Base-by-base conservation (phyloP, 192 early-diverging fungal species). In the Dissophora ornata region DNA sequence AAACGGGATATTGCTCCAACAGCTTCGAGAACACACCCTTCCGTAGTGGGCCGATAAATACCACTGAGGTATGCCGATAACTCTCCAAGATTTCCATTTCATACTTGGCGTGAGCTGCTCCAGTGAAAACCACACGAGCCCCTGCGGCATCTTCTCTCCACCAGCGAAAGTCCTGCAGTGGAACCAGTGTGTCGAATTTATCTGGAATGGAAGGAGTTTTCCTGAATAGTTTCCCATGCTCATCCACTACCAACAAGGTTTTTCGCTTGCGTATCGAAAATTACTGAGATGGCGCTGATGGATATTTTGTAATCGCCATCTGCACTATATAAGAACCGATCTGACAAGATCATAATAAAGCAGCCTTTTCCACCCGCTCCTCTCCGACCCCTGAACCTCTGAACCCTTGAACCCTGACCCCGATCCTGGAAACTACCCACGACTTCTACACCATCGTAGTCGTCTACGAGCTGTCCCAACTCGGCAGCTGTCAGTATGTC, bases 61-160 rank as follows among this genome's bases (percentile, higher is more conserved):
- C 29, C 40, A 77, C 40, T 19, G 55, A 77, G 5, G 8, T 33
- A 18, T 0, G 33, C 12, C n/a, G 22, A 45, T 55, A 54, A 16
- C 56, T 58, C 12, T 53, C 48, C 42, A 77, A 15, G 73, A 59
- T 24, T 19, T n/a, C 18, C 40, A 26, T 69, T 10, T 69, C 67
- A 54, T 36, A 64, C 13, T 58, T 79, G 16, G 64, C 67, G 25
- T 64, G 60, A 10, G 61, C 50, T 5, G 49, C 59, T 0, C 73
- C 73, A 0, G 73, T 77, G 10, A 77, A 62, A 48, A 79, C 6
- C 59, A 79, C 59, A 34, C 75, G 67, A 55, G 60, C 38, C 48
- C 42, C n/a, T 29, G 69, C 54, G 47, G 9, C 24, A n/a, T n/a
- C n/a, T 62, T 79, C 54, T 45, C 42, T 50, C 67, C 75, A 78